phyloP scores from a whole-genome alignment of 306 rosid genomes.

The Medicago arabica region DNA sequence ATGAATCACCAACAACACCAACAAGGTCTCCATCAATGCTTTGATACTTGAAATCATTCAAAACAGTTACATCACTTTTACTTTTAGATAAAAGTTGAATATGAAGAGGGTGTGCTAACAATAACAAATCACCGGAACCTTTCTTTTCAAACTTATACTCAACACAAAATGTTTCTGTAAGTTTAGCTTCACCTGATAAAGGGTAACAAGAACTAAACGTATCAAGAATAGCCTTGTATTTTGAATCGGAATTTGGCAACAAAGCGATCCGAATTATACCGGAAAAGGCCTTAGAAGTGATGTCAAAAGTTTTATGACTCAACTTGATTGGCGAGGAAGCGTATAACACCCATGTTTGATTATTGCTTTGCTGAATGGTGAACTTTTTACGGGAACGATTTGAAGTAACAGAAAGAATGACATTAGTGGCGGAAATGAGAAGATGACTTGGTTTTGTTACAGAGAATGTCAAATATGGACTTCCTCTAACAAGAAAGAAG shows the following conservation, averaged over 20 bases:
- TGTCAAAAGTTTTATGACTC: constrained; percentile 26
- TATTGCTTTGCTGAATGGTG: constrained; percentile 56
- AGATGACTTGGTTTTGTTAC: constrained; percentile 40
- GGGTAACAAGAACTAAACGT: constrained; percentile 69
- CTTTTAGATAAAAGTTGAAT: constrained; percentile 49
- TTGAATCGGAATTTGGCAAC: constrained; percentile 47
- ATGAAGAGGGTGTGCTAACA: constrained; percentile 92
- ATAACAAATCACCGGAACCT: constrained; percentile 73
- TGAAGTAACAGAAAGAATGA: constrained; percentile 51
- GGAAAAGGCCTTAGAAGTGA: constrained; percentile 54
- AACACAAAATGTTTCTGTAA: constrained; percentile 61
- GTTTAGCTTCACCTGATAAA: constrained; percentile 67
- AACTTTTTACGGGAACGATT: constrained; percentile 54
- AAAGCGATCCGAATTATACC: constrained; percentile 60
- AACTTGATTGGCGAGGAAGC: constrained; percentile 52
- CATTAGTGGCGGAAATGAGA: constrained; percentile 60
- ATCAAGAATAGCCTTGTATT: constrained; percentile 56
- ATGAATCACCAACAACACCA: constrained; percentile 81
- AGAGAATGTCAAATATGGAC: constrained; percentile 61
- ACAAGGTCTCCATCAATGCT: constrained; percentile 84
- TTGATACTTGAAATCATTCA: constrained; percentile 62
- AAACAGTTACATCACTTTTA: constrained; percentile 48
- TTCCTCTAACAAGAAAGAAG: constrained; percentile 74
- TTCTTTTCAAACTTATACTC: constrained; percentile 81
- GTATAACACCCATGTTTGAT: constrained; percentile 72